phyloP scores from a whole-genome alignment of 75 land plant species.

The Cryptomeria japonica region DNA sequence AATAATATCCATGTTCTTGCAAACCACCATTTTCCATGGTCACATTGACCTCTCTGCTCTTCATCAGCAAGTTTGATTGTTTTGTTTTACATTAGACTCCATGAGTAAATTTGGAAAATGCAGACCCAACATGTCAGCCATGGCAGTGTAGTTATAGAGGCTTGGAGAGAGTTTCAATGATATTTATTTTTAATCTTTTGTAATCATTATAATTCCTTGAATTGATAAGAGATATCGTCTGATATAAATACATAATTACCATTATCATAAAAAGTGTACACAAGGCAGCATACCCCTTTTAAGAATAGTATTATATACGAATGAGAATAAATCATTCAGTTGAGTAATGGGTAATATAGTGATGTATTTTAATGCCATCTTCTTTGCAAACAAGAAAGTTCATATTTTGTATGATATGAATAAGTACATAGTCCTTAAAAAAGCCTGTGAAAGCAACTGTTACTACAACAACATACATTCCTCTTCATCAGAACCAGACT shows the following conservation, averaged over 20 bases:
- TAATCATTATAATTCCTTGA: not conserved
- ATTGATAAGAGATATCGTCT: not conserved
- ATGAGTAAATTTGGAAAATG: too few species aligned
- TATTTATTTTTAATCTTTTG: not conserved
- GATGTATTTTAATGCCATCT: not conserved
- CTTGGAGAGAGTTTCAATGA: not conserved
- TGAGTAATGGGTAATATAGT: not conserved
- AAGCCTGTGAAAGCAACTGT: not conserved
- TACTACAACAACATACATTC: not conserved
- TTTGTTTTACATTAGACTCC: too few species aligned
- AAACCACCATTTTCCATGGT: not conserved
- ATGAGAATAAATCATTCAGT: not conserved
- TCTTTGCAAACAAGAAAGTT: not conserved
- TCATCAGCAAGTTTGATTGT: too few species aligned
- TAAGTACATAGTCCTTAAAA: not conserved
- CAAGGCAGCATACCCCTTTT: not conserved
- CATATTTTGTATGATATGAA: not conserved
- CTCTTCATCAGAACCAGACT: not conserved
- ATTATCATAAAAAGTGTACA: not conserved
- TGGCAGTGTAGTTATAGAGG: not conserved
- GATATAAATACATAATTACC: not conserved
- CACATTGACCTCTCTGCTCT: too few species aligned
- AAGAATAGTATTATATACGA: not conserved
- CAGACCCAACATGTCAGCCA: not conserved
- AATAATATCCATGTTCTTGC: not conserved